Evolutionary conservation across 2,329 filamentous ascomycete species (phyloP).

Genomic region (Clarireedia homoeocarpa): DNA sequence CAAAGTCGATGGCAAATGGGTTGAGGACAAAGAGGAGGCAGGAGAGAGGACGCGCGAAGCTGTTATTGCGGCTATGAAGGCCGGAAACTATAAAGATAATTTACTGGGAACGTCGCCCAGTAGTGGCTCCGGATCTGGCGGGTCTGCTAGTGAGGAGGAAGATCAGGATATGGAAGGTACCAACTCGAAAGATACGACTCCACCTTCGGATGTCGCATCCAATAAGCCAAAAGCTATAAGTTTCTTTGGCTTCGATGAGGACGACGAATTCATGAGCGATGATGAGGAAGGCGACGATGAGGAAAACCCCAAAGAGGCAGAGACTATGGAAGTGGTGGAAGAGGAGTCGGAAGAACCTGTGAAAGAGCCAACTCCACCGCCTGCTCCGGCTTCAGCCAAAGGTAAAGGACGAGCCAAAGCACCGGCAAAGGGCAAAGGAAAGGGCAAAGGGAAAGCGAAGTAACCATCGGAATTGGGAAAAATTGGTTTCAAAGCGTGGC

Average conservation of each 20-base stretch:
- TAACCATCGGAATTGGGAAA: neutral
- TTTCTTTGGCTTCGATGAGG: slow-evolving; percentile 74
- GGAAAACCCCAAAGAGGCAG: slow-evolving; percentile 13
- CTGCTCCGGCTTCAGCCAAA: slow-evolving; percentile 23
- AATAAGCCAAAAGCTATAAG: slow-evolving; percentile 31
- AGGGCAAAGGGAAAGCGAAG: slow-evolving; percentile 14
- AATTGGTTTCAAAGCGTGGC: slow-evolving; percentile 6
- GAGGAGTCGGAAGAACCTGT: slow-evolving; percentile 18
- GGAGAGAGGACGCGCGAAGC: slow-evolving; percentile 75
- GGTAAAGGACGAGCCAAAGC: slow-evolving; percentile 16
- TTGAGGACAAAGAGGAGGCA: slow-evolving; percentile 89
- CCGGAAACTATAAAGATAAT: slow-evolving; percentile 55
- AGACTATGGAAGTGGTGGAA: slow-evolving; percentile 7
- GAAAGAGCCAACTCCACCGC: slow-evolving; percentile 19
- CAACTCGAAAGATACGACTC: slow-evolving; percentile 38
- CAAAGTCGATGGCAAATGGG: slow-evolving; percentile 81
- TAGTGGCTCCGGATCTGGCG: slow-evolving; percentile 28
- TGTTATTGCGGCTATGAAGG: slow-evolving; percentile 62
- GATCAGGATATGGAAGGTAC: slow-evolving; percentile 26
- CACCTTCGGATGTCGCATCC: slow-evolving; percentile 36
- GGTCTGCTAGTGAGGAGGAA: slow-evolving; percentile 23
- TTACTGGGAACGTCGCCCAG: slow-evolving; percentile 35
- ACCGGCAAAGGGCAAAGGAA: slow-evolving; percentile 27
- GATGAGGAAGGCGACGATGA: slow-evolving; percentile 44
- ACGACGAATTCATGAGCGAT: slow-evolving; percentile 66